These are phyloP conservation scores for Saccharomyces pastorianus DNA, from an alignment of 1,139 yeast species.

Conservation along the genomic window DNA sequence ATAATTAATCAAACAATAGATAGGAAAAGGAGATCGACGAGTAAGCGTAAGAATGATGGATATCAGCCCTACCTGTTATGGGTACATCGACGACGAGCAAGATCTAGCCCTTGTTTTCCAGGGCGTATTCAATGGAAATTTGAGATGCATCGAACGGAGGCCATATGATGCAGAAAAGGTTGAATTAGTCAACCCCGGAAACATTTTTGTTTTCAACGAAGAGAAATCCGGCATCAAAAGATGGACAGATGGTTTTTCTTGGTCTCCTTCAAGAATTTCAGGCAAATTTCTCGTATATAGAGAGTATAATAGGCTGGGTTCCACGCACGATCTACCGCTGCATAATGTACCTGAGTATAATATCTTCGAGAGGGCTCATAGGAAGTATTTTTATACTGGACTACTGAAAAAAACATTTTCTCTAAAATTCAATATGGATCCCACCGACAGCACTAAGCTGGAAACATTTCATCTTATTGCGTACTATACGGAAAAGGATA, in stretches of 20 bases:
- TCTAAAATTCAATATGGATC: slow-evolving; percentile 36
- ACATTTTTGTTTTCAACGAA: slow-evolving; percentile 78
- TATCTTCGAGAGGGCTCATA: neutral
- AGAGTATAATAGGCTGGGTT: slow-evolving; percentile 45
- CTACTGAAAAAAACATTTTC: slow-evolving; percentile 77
- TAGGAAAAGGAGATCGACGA: neutral
- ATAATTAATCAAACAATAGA: neutral
- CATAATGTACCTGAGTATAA: neutral
- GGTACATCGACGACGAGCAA: slow-evolving; percentile 72
- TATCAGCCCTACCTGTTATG: slow-evolving; percentile 56
- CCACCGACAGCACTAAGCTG: slow-evolving; percentile 10
- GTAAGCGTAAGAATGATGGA: slow-evolving; percentile 14
- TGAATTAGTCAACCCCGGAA: slow-evolving; percentile 62
- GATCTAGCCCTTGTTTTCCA: slow-evolving; percentile 82
- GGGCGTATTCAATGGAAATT: slow-evolving; percentile 55
- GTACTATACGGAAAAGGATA: slow-evolving; percentile 71
- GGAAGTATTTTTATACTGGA: slow-evolving; percentile 67
- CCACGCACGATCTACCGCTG: slow-evolving; percentile 14
- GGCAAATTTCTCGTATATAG: slow-evolving; percentile 80
- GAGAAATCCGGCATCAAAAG: slow-evolving; percentile 76
- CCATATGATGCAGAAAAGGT: slow-evolving; percentile 76
- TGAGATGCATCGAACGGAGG: slow-evolving; percentile 64
- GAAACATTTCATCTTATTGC: slow-evolving; percentile 70
- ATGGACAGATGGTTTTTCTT: slow-evolving; percentile 90
- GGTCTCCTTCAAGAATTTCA: slow-evolving; percentile 85